A percentile compares a stretch with the other conserved stretches of the same genome.
phyloP scores from a whole-genome alignment of 495 filamentous ascomycete genomes.

The Neurospora cerealis region DNA sequence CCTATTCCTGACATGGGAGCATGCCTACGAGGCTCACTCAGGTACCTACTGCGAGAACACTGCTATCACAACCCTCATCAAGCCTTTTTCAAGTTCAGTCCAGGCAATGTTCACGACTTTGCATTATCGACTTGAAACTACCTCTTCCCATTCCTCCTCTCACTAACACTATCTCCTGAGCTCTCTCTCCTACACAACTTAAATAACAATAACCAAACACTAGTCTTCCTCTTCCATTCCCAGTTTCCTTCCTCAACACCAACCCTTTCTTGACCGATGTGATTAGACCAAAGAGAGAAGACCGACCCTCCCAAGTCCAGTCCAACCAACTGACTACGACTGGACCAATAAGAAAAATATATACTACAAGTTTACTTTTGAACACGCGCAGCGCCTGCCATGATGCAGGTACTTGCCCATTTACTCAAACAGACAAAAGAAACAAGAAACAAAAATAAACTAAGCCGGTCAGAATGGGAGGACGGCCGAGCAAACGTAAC shows the following conservation, averaged over 20 bases:
- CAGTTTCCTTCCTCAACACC: background rate
- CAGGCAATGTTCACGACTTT: background rate
- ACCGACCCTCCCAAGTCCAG: background rate
- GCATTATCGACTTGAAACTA: background rate
- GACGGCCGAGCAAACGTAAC: background rate
- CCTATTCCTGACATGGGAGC: background rate
- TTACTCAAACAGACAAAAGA: background rate
- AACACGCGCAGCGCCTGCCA: background rate
- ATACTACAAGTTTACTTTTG: background rate
- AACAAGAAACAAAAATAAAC: background rate
- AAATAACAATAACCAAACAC: background rate
- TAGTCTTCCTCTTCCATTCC: background rate
- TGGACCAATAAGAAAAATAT: background rate
- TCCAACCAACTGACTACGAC: background rate
- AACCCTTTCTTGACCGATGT: background rate
- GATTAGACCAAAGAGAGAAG: background rate
- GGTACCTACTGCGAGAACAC: background rate
- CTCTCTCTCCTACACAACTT: background rate
- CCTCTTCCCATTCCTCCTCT: background rate
- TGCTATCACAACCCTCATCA: background rate
- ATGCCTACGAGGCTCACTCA: background rate
- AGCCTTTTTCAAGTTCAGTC: background rate
- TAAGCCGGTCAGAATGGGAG: background rate
- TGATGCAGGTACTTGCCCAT: background rate
- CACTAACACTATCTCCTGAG: background rate